A percentile compares a stretch with the other conserved stretches of the same genome.
Evolutionary conservation across 1,139 yeast species (phyloP).

Genomic region (Blastobotrys malaysiensis): DNA sequence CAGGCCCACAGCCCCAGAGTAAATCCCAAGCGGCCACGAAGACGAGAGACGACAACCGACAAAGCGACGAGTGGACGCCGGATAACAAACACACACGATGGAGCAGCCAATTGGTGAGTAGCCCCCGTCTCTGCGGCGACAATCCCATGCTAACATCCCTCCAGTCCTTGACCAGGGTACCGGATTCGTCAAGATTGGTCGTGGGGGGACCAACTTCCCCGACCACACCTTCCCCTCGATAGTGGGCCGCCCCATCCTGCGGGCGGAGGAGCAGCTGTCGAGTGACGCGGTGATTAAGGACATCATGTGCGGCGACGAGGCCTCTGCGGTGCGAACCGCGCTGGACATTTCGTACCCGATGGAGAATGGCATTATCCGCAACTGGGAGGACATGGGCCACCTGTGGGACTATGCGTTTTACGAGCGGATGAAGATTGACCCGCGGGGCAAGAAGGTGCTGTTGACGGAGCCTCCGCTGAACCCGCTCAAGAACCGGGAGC

Average conservation of each 20-base stretch:
- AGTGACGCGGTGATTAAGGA: slow-evolving; percentile 58
- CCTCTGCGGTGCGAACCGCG: slow-evolving; percentile 82
- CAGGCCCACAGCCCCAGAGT: slow-evolving; percentile 4
- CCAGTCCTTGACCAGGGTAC: slow-evolving; percentile 96
- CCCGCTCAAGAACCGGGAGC: slow-evolving; percentile 98
- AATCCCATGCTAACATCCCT: neutral
- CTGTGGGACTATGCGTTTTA: slow-evolving; percentile 97
- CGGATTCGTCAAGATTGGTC: slow-evolving; percentile 82
- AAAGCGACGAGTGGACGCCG: neutral
- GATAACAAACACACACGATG: slow-evolving; percentile 16
- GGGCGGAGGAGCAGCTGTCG: slow-evolving; percentile 83
- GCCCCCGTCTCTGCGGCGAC: neutral
- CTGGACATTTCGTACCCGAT: slow-evolving; percentile 92
- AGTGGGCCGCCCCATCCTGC: slow-evolving; percentile 93
- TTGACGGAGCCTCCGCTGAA: slow-evolving; percentile 97
- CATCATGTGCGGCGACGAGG: slow-evolving; percentile 97
- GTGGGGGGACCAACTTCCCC: slow-evolving; percentile 96
- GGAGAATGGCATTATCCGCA: slow-evolving; percentile 96
- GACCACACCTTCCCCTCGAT: slow-evolving; percentile 98
- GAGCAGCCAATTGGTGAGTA: slow-evolving; percentile 55
- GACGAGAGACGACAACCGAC: slow-evolving; percentile 3
- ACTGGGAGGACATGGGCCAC: slow-evolving; percentile 99
- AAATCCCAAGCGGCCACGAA: neutral
- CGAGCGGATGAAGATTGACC: slow-evolving; percentile 76
- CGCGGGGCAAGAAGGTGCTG: slow-evolving; percentile 72